Percentiles rank a stretch among this genome's conserved stretches.
These are phyloP conservation scores for Xerocomus spinulosus DNA, from an alignment of 768 basidiomycete species.

Conservation along the genomic window DNA sequence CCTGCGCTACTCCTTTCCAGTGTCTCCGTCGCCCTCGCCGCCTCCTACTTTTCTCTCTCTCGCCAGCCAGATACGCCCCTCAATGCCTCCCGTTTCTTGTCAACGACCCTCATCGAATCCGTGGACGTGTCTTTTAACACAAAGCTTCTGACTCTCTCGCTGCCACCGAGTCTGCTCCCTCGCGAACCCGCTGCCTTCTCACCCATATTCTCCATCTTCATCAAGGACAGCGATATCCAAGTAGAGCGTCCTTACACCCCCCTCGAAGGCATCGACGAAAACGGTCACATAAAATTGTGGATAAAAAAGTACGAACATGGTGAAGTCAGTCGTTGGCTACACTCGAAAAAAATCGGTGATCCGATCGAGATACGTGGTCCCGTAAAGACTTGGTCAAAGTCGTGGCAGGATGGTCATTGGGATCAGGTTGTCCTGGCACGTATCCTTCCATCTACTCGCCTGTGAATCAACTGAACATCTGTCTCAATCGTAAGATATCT, in stretches of 20 bases:
- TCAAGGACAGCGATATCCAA: constrained; percentile 87
- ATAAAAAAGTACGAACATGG: constrained; percentile 74
- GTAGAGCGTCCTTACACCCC: constrained; percentile 86
- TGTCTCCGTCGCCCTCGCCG: constrained; percentile 38
- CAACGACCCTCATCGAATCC: constrained; percentile 52
- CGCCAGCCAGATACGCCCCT: constrained; percentile 45
- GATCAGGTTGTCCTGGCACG: constrained; percentile 77
- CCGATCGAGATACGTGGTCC: constrained; percentile 75
- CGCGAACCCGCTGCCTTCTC: constrained; percentile 17
- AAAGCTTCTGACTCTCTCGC: constrained; percentile 57
- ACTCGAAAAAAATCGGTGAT: constrained; percentile 63
- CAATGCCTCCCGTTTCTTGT: constrained; percentile 49
- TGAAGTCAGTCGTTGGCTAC: constrained; percentile 81
- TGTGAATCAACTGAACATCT: not conserved
- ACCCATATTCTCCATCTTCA: constrained; percentile 71
- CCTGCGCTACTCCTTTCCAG: constrained; percentile 33
- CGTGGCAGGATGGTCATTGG: constrained; percentile 53
- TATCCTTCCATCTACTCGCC: not conserved
- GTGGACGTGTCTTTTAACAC: constrained; percentile 52
- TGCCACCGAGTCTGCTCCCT: constrained; percentile 44
- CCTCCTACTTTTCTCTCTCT: constrained; percentile 52
- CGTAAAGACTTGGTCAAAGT: constrained; percentile 52
- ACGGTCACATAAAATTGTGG: constrained; percentile 73
- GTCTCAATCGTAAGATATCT: constrained; percentile 55
- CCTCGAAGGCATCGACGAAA: constrained; percentile 59